Evolutionary conservation across 2,329 filamentous ascomycete species (phyloP).

Genomic region (Microcyclosporella mali): DNA sequence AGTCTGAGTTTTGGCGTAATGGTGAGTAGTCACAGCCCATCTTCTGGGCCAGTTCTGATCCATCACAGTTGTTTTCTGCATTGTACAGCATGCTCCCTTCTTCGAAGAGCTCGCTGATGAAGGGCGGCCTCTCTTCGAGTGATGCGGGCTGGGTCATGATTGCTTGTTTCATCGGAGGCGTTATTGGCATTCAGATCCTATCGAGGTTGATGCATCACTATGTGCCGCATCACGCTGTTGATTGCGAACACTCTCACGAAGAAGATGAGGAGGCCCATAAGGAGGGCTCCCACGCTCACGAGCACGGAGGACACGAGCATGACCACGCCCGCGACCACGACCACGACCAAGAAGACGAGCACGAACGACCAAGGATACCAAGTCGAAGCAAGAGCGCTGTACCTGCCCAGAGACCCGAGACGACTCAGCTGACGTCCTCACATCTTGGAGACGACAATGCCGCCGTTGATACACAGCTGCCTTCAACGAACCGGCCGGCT

Average conservation of each 20-base stretch:
- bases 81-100: constrained; percentile 90
- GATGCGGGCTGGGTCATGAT: constrained; percentile 64
- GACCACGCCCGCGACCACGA: constrained; percentile 23
- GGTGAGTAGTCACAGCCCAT: constrained; percentile 50
- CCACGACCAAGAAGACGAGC: too few species aligned
- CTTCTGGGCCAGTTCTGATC: constrained; percentile 6
- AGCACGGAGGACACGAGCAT: constrained; percentile 25
- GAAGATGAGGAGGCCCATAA: constrained; percentile 47
- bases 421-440: too few species aligned
- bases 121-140: constrained; percentile 61
- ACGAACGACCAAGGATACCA: not conserved
- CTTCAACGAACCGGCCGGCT: constrained; percentile 30
- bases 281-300: constrained; percentile 9
- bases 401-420: not conserved
- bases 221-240: constrained; percentile 72
- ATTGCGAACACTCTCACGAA: constrained; percentile 69
- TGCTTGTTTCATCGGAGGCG: constrained; percentile 63
- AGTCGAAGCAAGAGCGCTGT: constrained; percentile 21
- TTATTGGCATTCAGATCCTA: constrained; percentile 67
- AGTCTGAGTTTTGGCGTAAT: constrained; percentile 95
- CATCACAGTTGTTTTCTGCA: constrained; percentile 72
- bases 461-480: too few species aligned
- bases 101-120: constrained; percentile 68
- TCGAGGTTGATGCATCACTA: constrained; percentile 67
- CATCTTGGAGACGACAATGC: too few species aligned